phyloP scores from a whole-genome alignment of 495 filamentous ascomycete species.

The Cercophora sp. region DNA sequence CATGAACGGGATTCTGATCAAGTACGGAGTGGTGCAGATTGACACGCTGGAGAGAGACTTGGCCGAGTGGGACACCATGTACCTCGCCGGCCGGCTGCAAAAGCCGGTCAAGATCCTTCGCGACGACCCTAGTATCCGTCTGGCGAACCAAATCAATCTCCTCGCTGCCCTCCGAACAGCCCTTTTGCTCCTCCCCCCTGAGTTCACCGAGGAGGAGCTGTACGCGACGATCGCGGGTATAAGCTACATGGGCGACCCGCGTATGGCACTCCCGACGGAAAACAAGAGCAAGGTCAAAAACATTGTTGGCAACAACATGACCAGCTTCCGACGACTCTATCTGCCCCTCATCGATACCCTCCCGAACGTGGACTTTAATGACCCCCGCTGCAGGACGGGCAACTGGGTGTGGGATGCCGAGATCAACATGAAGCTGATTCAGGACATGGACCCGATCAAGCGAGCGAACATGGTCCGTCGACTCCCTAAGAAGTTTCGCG shows the following conservation, averaged over 20 bases:
- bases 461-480: conserved; percentile 95
- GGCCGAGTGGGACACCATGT: conserved; percentile 84
- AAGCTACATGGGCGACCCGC: conserved; percentile 89
- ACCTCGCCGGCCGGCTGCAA: conserved; percentile 88
- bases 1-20: conserved; percentile 93
- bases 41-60: conserved; percentile 83
- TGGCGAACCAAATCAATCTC: conserved; percentile 93
- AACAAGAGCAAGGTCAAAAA: conserved; percentile 90
- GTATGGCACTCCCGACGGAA: conserved; percentile 83
- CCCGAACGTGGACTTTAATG: conserved; percentile 80
- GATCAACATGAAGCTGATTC: conserved; percentile 52
- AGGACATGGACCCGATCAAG: conserved; percentile 88
- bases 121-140: conserved; percentile 83
- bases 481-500: conserved; percentile 79
- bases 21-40: conserved; percentile 94
- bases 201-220: conserved; percentile 81
- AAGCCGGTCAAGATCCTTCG: conserved; percentile 97
- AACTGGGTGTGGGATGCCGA: conserved; percentile 68
- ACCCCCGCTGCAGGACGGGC: conserved; percentile 54
- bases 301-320: conserved; percentile 86
- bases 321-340: conserved; percentile 87
- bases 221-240: conserved; percentile 87
- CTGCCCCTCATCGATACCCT: conserved; percentile 81
- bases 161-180: conserved; percentile 87
- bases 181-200: conserved; percentile 74